Evolutionary conservation across 495 filamentous ascomycete species (phyloP), one percentile per base, ranked within the genome.

Genomic region (Neohortaea acidophila): DNA sequence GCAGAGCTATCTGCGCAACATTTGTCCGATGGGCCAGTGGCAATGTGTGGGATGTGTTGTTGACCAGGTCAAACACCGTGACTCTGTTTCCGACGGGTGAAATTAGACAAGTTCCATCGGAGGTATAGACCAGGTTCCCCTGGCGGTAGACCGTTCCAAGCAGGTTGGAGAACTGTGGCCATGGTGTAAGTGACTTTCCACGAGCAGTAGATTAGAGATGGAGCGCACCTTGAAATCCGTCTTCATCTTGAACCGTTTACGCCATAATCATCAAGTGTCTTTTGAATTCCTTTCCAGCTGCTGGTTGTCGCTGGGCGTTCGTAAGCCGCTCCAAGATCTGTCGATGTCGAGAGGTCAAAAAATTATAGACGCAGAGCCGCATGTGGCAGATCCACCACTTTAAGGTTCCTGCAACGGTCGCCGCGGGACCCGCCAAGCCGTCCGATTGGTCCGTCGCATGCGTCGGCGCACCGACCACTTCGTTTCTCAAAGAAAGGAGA

Each of bases 71-170:
- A 59, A 97, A 97, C 34, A 94, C 80, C 2, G 89, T 81, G 35
- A 97, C 83, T 53, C 83, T 67, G 63, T 96, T 97, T 52, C 89
- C 89, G 39, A 97, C 91, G 18, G 89, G 89, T n/a, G 91, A 96
- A 45, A 89, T 78, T 31, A 97, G 69, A 60, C 82, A 85, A 48
- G 81, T 87, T 48, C 89, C 89, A 73, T 97, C 89, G 48, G 85
- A 87, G 51, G 81, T 91, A 66, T 94, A 97, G 49, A 93, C 71
- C 43, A 97, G 72, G 57, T 94, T 96, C 59, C 91, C 89, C 68
- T 81, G 81, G 63, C 84, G 81, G 66, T 94, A 97, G 49, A 97
- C 89, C 49, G 86, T 97, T 45, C 89, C 91, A 49, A 97, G 73
- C 49, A 94, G 67, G 57, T 93, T 93, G 57, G 82, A 89, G 63